Percentiles rank a stretch among this genome's conserved stretches.
phyloP scores from a whole-genome alignment of 495 filamentous ascomycete species.

The Penicillium cinerascens region DNA sequence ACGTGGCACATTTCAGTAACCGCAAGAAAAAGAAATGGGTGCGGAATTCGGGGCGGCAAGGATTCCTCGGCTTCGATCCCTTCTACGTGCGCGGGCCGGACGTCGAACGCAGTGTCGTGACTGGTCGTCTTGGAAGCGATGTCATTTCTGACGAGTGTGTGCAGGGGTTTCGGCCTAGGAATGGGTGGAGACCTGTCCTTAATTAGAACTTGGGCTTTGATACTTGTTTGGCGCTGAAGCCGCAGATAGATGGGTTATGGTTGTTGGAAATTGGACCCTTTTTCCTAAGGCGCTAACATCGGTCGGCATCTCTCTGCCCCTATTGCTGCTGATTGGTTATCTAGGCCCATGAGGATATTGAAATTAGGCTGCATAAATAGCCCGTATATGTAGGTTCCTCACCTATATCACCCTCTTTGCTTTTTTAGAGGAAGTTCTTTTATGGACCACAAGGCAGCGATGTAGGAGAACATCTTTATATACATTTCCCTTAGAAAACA shows the following conservation, averaged over 20 bases:
- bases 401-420: too few relatives aligned
- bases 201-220: slow-evolving; percentile 28
- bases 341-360: too few relatives aligned
- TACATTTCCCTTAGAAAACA: too few relatives aligned
- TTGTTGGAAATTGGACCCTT: too few relatives aligned
- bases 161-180: slow-evolving; percentile 48
- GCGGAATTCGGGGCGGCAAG: neutral
- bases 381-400: too few relatives aligned
- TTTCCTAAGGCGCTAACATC: too few relatives aligned
- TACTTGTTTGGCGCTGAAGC: neutral
- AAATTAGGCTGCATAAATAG: too few relatives aligned
- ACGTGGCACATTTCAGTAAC: neutral
- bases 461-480: too few relatives aligned
- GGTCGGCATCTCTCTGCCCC: too few relatives aligned
- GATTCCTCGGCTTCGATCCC: slow-evolving; percentile 41
- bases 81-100: slow-evolving; percentile 59
- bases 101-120: slow-evolving; percentile 59
- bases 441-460: too few relatives aligned
- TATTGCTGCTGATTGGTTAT: too few relatives aligned
- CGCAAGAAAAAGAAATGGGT: slow-evolving; percentile 23
- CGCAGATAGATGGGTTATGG: neutral
- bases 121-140: slow-evolving; percentile 53
- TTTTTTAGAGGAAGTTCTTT: too few relatives aligned
- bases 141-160: slow-evolving; percentile 58
- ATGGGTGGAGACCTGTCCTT: slow-evolving; percentile 55